Conservation (phyloP, 495 filamentous ascomycete genomes). For the Filosporella fistucella region DNA sequence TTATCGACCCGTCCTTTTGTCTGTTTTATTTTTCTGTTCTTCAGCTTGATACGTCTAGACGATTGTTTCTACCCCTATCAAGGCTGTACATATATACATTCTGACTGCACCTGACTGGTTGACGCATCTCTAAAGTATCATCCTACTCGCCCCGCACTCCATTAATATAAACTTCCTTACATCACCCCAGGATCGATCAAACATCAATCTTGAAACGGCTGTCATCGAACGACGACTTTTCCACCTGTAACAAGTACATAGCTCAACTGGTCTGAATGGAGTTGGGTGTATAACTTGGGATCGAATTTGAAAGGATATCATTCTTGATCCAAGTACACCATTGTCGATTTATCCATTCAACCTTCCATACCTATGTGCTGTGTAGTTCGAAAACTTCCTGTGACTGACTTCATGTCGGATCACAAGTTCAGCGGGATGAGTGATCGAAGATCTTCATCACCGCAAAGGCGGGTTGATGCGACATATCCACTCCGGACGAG, state of each 20-base stretch:
- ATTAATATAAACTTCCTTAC: neutral
- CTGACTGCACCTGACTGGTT: neutral
- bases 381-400: conserved; percentile 11
- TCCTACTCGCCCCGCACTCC: neutral
- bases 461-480: conserved; percentile 15
- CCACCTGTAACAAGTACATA: too few species aligned
- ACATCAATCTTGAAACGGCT: too few species aligned
- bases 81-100: neutral
- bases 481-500: conserved; percentile 12
- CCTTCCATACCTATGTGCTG: conserved; percentile 15
- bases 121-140: neutral
- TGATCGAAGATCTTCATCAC: conserved; percentile 14
- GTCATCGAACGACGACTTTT: too few species aligned
- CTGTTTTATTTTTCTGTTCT: neutral
- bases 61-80: neutral
- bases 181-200: too few species aligned
- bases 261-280: too few species aligned
- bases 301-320: neutral
- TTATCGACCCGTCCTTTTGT: neutral
- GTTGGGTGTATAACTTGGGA: neutral
- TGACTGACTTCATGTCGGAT: conserved; percentile 24
- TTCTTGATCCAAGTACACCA: neutral
- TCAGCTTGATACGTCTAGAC: neutral
- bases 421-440: conserved; percentile 18
- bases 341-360: neutral